Evolutionary conservation across 148 eudicot species (phyloP), one percentile per base, ranked within the genome.

Genomic region (Mesembryanthemum crystallinum): DNA sequence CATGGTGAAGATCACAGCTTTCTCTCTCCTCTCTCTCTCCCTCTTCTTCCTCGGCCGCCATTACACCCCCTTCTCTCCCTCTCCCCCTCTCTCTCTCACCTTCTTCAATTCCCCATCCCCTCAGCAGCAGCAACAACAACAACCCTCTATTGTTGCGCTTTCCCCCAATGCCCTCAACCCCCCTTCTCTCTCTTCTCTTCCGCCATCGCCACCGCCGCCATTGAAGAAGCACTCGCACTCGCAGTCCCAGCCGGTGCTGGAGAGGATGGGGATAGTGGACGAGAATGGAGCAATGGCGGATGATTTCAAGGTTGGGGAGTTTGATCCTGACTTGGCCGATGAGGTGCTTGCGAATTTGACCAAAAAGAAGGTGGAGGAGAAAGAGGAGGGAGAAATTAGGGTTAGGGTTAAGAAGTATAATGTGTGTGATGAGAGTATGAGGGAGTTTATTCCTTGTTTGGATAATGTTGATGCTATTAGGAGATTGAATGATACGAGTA

Each of bases 361-460:
- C 3, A n/a, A n/a, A n/a, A 32, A 24, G 66, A 52, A 11, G 54
- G 73, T 61, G 84, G 73, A 72, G 7, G 52, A 65, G 18, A 35
- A 35, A 17, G 77, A 59, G 23, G 49, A 70, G 32, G 21, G 39
- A 28, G 47, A 39, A 55, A 35, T 64, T 73, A 72, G 62, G 78
- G 78, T 72, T 66, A 85, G 73, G 74, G 75, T 87, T 83, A 77
- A 73, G 76, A 87, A 77, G 80, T 87, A 75, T 74, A 69, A 73
- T 39, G 64, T 62, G 76, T 91, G 92, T 85, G 87, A 83, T 60
- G 78, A 73, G 78, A 80, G 79, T 64, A 76, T 78, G 91, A 73
- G 71, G 2, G 89, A 89, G n/a, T 78, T 78, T 37, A 80, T 89
- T 33, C 96, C 96, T 49, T 91, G 92, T 82, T 80, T 89, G 86